A percentile compares a stretch with the other conserved stretches of the same genome.
Conservation (phyloP, 176 grass and related monocot species). For the Triticum urartu region DNA sequence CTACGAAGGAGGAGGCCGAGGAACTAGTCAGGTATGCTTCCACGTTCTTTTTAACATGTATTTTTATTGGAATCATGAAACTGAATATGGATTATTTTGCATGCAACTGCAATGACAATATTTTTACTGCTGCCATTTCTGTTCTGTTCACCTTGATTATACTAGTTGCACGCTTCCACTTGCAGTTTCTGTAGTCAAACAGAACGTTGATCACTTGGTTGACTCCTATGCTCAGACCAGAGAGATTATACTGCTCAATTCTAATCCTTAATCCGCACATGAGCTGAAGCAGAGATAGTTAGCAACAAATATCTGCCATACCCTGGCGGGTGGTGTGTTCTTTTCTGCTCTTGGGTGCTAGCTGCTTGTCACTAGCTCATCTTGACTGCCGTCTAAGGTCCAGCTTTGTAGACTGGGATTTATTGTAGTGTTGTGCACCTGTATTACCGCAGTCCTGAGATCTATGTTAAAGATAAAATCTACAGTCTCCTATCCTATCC, state of each 20-base stretch:
- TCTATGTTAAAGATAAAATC: neutral
- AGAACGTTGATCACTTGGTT: neutral
- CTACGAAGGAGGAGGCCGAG: conserved; percentile 69
- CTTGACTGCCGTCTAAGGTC: neutral
- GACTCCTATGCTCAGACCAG: neutral
- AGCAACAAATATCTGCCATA: neutral
- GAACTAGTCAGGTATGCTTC: conserved; percentile 75
- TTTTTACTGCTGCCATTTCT: conserved; percentile 1
- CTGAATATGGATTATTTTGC: neutral
- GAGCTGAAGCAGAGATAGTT: neutral
- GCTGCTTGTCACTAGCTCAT: neutral
- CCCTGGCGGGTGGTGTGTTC: neutral
- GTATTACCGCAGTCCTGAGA: neutral
- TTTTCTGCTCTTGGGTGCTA: conserved; percentile 1
- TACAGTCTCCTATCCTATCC: neutral
- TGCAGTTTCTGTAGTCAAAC: neutral
- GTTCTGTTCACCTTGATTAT: conserved; percentile 1
- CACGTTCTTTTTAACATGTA: neutral
- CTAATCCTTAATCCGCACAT: neutral
- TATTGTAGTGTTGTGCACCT: neutral
- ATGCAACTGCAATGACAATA: conserved; percentile 6
- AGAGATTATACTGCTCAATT: conserved; percentile 7
- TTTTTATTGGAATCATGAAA: conserved; percentile 6
- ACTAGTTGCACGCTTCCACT: neutral
- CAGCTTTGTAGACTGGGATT: neutral